Conservation (phyloP, 768 basidiomycete genomes). For the Leccinum olivaceopallidum region DNA sequence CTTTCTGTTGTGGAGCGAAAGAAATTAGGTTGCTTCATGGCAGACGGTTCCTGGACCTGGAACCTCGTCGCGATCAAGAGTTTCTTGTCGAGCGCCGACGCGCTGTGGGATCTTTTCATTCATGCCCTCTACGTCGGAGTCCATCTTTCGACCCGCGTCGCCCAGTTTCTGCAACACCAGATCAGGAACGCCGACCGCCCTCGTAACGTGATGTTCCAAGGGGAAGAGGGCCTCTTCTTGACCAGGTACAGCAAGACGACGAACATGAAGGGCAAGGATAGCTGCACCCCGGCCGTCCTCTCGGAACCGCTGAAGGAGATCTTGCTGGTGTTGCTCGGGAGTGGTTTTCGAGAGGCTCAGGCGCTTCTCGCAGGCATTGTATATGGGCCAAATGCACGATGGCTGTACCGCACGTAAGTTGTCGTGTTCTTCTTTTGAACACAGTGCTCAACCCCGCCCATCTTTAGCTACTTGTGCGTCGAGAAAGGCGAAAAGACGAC, state of each 20-base stretch:
- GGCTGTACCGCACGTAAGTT: neutral
- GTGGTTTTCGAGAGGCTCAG: neutral
- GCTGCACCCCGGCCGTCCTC: neutral
- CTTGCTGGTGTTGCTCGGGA: neutral
- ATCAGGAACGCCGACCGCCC: neutral
- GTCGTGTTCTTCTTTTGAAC: neutral
- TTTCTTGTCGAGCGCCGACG: neutral
- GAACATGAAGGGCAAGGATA: neutral
- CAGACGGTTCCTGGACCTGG: neutral
- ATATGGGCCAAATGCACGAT: neutral
- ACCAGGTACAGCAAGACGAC: neutral
- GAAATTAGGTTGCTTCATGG: neutral
- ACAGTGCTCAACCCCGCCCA: too few relatives aligned
- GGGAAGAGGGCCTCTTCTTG: neutral
- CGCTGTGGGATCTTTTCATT: neutral
- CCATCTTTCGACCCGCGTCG: neutral
- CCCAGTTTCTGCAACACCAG: neutral
- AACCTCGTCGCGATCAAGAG: neutral
- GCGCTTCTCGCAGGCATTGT: neutral
- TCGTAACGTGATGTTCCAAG: neutral
- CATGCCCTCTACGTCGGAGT: neutral
- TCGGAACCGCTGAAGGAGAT: neutral
- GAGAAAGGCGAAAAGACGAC: neutral
- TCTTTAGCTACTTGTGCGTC: constrained; percentile 7
- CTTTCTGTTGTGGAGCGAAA: neutral